Evolutionary conservation across 2,329 filamentous ascomycete species (phyloP), one percentile per base, ranked within the genome.

Genomic region (Ambrosiella xylebori): DNA sequence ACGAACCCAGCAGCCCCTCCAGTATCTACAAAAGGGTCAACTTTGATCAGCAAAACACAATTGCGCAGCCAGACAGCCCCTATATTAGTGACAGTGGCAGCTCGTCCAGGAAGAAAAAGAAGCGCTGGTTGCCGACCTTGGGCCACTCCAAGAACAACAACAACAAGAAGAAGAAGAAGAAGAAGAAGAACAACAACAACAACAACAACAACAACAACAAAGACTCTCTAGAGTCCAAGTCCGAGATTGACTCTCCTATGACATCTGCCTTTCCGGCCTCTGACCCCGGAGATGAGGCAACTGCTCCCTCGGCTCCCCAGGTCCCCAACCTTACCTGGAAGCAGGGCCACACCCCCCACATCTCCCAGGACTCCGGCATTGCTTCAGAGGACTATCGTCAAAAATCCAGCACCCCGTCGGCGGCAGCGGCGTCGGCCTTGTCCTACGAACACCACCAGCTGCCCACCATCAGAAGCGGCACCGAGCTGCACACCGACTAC

Each of bases 371-470:
- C 27, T 54, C 52, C 37, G 52, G 52, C 15, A 27, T 54, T 27
- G 36, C n/a, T 27, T 54, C 52, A 54, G 52, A 54, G 38, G 53
- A 47, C 27, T 27, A n/a, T 13, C 51, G 41, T 13, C 38, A 15
- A 15, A 54, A 39, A 1, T 39, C 45, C 17, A 55, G 38, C 38
- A n/a, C 41, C 15, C 35, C 35, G 36, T 15, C 44, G 15, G 4
- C n/a, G 19, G n/a, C 44, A 12, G 4, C n/a, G 19, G n/a, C 27
- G 27, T 27, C 4, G 27, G 27, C 27, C 9, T 15, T 9, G 5
- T 11, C 15, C 12, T 50, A 69, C 4, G 75, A 76, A 15, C 44
- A 44, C 19, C 57, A 36, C 12, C 59, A 49, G 19, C 59, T 63
- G 7, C 57, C 62, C 15, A 62, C 62, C 7, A 61, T 63, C 19